Percentiles rank a stretch among this genome's conserved stretches.
These are phyloP conservation scores for Jacaranda copaia DNA, from an alignment of 257 asterid genomes.

Conservation along the genomic window DNA sequence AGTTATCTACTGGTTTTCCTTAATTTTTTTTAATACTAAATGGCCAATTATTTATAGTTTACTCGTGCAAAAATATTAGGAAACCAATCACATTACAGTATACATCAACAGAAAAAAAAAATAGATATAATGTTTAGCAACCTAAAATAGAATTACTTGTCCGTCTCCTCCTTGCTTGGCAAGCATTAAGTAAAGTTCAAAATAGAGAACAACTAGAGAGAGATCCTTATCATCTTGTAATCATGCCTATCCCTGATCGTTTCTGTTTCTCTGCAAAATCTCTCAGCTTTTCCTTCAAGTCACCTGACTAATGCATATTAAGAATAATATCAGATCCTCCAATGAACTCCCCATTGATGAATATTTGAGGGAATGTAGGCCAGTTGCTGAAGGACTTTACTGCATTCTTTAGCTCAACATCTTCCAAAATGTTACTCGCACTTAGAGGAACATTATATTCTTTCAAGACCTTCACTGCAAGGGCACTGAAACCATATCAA, in stretches of 20 bases:
- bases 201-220: background rate
- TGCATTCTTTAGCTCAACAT: conserved; percentile 81
- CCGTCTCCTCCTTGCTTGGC: background rate
- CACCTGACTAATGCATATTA: conserved; percentile 92
- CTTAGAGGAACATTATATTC: conserved; percentile 78
- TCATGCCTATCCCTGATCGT: conserved; percentile 38
- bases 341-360: conserved; percentile 87
- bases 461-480: conserved; percentile 85
- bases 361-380: conserved; percentile 99
- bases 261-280: conserved; percentile 43
- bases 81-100: too few relatives aligned
- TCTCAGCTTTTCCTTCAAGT: conserved; percentile 72
- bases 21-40: background rate
- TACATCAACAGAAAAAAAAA: too few relatives aligned
- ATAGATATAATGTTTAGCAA: too few relatives aligned
- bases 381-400: conserved; percentile 91
- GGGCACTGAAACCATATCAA: conserved; percentile 93
- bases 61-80: background rate
- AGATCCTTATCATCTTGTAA: background rate
- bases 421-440: conserved; percentile 90
- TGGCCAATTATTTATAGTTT: background rate
- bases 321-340: conserved; percentile 99
- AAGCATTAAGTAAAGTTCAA: background rate
- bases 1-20: conserved; percentile 13
- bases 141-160: background rate